Evolutionary conservation across 1,284 basidiomycete species (phyloP), one percentile per base, ranked within the genome.

Genomic region (Tilletia caries): DNA sequence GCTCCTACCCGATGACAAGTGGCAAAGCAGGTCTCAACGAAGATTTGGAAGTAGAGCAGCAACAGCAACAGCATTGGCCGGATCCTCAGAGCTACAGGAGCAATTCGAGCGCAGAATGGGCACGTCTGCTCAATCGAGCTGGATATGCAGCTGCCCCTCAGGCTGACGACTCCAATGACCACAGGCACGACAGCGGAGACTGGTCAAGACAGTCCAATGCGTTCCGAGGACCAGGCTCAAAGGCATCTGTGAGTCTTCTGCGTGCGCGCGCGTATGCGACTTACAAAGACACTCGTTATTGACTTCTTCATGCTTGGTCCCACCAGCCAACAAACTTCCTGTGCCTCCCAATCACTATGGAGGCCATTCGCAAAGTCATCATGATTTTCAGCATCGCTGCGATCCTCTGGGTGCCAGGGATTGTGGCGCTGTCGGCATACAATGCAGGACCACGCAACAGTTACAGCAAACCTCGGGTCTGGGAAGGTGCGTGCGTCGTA

Each of bases 351-450:
- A 6, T 50, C 12, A 50, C 12, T 8, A 50, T 20, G 48, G 48
- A 25, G 12, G 54, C 27, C 25, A 18, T 66, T 20, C 43, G 65
- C 8, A n/a, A 44, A 44, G 3, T 70, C 34, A 43, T 73, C 65
- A 72, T 72, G 68, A 71, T 76, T 27, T 52, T 78, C 50, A 25
- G 71, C 65, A 76, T 78, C 33, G 78, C 71, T 37, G 69, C 73
- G 23, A 66, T 78, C 29, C 73, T 75, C 34, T 80, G 82, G 83
- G 80, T 87, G 44, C 86, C 87, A 3, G 88, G 86, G 23, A 92
- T 94, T 71, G 82, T 95, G 32, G 87, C 88, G 29, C 82, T 92
- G 23, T 90, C 91, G 0, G 86, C 84, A 5, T 79, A 78, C 65
- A 65, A 72, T 34, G 76, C 88, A 85, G 67, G 87, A 86, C 2